A percentile compares a stretch with the other conserved stretches of the same genome.
These are phyloP conservation scores for Tulasnella sp. DNA, from an alignment of 768 basidiomycete species.

Conservation along the genomic window DNA sequence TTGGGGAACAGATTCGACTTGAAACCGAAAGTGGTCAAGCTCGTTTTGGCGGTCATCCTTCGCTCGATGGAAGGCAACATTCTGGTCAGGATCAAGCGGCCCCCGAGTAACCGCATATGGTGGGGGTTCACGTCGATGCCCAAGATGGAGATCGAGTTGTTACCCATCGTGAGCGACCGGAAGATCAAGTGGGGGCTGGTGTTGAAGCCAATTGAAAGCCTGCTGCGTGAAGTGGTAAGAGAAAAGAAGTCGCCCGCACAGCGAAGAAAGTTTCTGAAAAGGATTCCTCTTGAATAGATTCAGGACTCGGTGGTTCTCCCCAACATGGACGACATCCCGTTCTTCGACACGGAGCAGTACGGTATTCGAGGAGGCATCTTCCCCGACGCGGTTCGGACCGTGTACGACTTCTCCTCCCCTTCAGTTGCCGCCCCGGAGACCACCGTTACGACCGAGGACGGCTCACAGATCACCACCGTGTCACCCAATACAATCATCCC, in stretches of 20 bases:
- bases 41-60: slow-evolving; percentile 82
- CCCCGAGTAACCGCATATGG: slow-evolving; percentile 94
- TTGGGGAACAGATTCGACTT: slow-evolving; percentile 58
- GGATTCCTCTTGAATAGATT: slow-evolving; percentile 53
- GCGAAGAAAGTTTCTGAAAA: background rate
- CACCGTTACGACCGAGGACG: slow-evolving; percentile 9
- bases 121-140: slow-evolving; percentile 90
- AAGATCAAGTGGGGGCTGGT: slow-evolving; percentile 96
- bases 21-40: slow-evolving; percentile 83
- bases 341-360: slow-evolving; percentile 73
- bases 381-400: slow-evolving; percentile 56
- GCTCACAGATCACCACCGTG: slow-evolving; percentile 8
- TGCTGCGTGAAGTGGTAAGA: slow-evolving; percentile 79
- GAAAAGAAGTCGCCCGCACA: too few species aligned
- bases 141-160: slow-evolving; percentile 80
- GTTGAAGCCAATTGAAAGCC: slow-evolving; percentile 80
- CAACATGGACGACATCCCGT: slow-evolving; percentile 97
- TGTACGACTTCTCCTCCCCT: slow-evolving; percentile 22
- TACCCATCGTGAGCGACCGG: slow-evolving; percentile 90
- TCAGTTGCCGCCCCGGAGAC: slow-evolving; percentile 15
- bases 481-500: slow-evolving; percentile 5
- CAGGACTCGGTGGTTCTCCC: slow-evolving; percentile 91
- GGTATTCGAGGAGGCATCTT: slow-evolving; percentile 83
- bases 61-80: slow-evolving; percentile 90
- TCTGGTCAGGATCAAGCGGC: slow-evolving; percentile 84